Percentiles rank a stretch among this genome's conserved stretches.
Conservation (phyloP, 2,329 filamentous ascomycete genomes). For the Juglanconis juglandina region DNA sequence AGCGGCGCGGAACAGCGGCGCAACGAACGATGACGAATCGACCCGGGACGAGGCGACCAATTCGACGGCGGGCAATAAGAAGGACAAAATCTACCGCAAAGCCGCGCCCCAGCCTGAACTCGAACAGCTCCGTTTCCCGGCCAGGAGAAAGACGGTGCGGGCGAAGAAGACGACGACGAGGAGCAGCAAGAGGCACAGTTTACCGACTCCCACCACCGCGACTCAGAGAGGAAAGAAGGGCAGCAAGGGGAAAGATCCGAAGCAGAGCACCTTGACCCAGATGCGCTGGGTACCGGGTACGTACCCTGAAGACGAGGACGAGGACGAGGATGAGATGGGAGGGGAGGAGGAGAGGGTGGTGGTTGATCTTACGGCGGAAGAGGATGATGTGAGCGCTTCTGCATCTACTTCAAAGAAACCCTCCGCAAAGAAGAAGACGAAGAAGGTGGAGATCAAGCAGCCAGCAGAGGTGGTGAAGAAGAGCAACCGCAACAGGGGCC, state of each 20-base stretch:
- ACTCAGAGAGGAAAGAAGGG: not conserved
- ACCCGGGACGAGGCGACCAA: not conserved
- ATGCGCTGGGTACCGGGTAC: constrained; percentile 23
- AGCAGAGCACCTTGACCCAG: constrained; percentile 34
- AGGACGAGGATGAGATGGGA: constrained; percentile 16
- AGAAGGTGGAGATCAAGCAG: not conserved
- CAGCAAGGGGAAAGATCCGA: constrained; percentile 12
- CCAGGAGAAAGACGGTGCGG: constrained; percentile 16
- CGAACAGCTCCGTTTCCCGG: constrained; percentile 30
- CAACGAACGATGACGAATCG: not conserved
- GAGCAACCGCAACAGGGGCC: not conserved
- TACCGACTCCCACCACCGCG: not conserved
- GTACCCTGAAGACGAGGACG: constrained; percentile 5
- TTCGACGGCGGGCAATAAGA: not conserved
- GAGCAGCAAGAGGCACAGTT: constrained; percentile 1
- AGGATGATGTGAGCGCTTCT: not conserved
- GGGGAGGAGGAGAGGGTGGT: constrained; percentile 6
- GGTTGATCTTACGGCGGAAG: constrained; percentile 3
- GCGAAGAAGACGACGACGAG: not conserved
- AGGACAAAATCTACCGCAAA: constrained; percentile 22
- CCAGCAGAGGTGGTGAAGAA: not conserved
- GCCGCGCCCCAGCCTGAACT: constrained; percentile 20
- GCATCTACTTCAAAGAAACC: not conserved
- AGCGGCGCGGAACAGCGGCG: not conserved
- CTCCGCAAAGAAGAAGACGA: not conserved